Evolutionary conservation across 2,329 filamentous ascomycete genomes (phyloP), one percentile per base, ranked within the genome.

Genomic region (Aspergillus sp.): DNA sequence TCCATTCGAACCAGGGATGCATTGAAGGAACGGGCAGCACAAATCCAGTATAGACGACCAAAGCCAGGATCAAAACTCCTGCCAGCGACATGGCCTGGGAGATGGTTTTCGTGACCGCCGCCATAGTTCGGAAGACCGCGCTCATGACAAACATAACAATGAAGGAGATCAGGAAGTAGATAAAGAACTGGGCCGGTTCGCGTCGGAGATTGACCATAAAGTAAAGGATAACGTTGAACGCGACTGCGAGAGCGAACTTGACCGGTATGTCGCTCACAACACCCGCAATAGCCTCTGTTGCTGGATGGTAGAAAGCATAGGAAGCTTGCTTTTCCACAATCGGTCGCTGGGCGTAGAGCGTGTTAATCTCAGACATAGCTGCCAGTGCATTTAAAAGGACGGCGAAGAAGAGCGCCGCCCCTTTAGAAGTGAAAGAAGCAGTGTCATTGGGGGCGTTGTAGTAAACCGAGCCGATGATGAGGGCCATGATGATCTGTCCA

Each of bases 181-280:
- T 90, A 82, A 96, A 96, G 81, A 94, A 96, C 1, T 87, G 77
- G 1, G 88, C 88, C 0, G 90, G 81, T 65, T 89, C 87, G 58
- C 91, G 83, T 54, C 89, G 84, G 23, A 96, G 79, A 64, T 92
- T 90, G 0, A 89, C 89, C 86, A 96, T 88, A 75, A 96, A 96
- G 78, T 96, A 96, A 3, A 96, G 75, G 1, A 85, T 81, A 21
- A 92, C 54, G 72, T 96, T 94, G 81, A 94, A 95, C 3, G 84
- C 75, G 63, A 94, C 83, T 1, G 85, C 78, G 67, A 92, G 92
- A 21, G 76, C 47, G 8, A 95, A 76, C 75, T 93, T 96, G 76
- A 91, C 90, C 0, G 92, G 92, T 88, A 55, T 84, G 42, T 65
- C 63, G 21, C 54, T 64, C 1, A 68, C 50, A 27, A 65, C 62